A percentile compares a stretch with the other conserved stretches of the same genome.
Evolutionary conservation across 148 eudicot species (phyloP).

Genomic region (Gaultheria prostrata): DNA sequence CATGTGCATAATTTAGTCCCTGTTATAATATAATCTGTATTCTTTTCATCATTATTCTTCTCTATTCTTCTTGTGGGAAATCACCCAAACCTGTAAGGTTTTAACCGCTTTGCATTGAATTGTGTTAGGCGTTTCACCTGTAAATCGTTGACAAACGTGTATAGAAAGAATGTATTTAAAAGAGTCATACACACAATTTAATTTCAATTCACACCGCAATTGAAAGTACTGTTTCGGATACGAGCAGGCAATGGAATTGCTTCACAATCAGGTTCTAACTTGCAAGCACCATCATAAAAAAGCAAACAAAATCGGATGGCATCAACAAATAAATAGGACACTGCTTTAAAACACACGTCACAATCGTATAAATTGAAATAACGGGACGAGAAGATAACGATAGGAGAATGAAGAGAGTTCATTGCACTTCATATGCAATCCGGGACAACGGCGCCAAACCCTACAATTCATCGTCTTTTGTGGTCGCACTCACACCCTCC

Average conservation of each 20-base stretch:
- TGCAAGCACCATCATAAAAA: background rate
- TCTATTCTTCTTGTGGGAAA: too few species aligned
- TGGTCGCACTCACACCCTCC: conserved; percentile 20
- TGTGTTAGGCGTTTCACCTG: too few species aligned
- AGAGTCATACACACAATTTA: too few species aligned
- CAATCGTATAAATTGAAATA: background rate
- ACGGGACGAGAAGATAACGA: background rate
- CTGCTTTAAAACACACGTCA: background rate
- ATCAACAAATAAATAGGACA: background rate
- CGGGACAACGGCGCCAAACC: conserved; percentile 20
- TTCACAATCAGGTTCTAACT: background rate
- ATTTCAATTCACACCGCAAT: too few species aligned
- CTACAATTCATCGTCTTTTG: conserved; percentile 42
- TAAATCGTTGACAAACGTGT: too few species aligned
- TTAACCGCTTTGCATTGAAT: too few species aligned
- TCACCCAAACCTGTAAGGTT: too few species aligned
- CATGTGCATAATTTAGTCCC: too few species aligned
- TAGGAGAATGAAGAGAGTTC: background rate
- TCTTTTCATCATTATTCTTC: too few species aligned
- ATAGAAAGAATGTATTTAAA: too few species aligned
- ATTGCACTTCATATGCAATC: conserved; percentile 14
- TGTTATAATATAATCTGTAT: too few species aligned
- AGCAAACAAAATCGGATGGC: background rate
- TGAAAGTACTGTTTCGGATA: too few species aligned
- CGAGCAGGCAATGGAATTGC: background rate